These are phyloP conservation scores for Ophiosphaerella narmari DNA, from an alignment of 2,329 filamentous ascomycete species.

Conservation along the genomic window DNA sequence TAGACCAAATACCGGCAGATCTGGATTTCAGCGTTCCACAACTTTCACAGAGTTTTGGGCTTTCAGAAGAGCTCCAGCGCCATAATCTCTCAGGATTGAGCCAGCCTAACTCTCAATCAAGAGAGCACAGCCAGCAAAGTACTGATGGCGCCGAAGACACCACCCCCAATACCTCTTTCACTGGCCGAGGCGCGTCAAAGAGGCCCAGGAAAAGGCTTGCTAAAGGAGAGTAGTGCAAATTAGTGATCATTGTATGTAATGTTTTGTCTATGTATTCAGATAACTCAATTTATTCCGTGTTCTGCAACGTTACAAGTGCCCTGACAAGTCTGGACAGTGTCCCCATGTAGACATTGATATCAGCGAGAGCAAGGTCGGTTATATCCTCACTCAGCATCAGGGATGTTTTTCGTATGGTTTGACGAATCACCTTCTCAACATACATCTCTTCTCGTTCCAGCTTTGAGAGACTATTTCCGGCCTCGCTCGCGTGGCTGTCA, in stretches of 20 bases:
- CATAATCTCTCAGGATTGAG: constrained; percentile 4
- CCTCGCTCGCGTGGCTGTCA: too few species aligned
- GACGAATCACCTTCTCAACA: too few species aligned
- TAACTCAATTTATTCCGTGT: background rate
- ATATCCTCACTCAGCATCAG: too few species aligned
- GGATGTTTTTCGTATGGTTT: too few species aligned
- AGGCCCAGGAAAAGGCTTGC: constrained; percentile 5
- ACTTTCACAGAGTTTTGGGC: constrained; percentile 4
- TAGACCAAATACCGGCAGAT: constrained; percentile 10
- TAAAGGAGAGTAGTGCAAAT: constrained; percentile 2
- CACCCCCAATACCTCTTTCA: constrained; percentile 11
- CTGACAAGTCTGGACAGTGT: too few species aligned
- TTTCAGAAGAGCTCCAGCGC: constrained; percentile 4
- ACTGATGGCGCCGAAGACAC: constrained; percentile 4
- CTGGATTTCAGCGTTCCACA: constrained; percentile 4
- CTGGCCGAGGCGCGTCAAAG: constrained; percentile 8
- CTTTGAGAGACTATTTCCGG: too few species aligned
- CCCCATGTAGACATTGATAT: too few species aligned
- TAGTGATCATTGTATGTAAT: background rate
- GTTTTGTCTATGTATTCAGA: background rate
- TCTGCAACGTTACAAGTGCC: too few species aligned
- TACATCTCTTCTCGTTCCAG: too few species aligned
- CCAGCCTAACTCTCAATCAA: constrained; percentile 2
- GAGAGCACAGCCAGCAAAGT: constrained; percentile 5
- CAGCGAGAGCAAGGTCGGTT: too few species aligned